Evolutionary conservation across 768 basidiomycete species (phyloP), one percentile per base, ranked within the genome.

Genomic region (Rhodotorula diobovata): DNA sequence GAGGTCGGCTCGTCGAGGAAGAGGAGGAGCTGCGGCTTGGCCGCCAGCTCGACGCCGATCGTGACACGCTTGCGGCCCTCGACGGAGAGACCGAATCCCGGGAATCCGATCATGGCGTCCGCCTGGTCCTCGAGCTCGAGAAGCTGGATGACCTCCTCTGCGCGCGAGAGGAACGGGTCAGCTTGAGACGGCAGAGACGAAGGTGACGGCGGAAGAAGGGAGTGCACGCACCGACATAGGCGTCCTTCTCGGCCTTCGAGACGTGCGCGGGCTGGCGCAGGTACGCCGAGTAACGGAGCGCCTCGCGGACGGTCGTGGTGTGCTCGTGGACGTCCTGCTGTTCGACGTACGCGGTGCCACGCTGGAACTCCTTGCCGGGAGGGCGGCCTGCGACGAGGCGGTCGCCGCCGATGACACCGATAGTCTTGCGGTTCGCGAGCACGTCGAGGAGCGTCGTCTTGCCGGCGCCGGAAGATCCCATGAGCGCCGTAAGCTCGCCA

Each of bases 41-140:
- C 90, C 58, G 90, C 91, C 20, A 94, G 82, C 78, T 93, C 91
- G 41, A 92, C 90, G 37, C 86, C 91, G 70, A 93, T 93, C 0
- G 77, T 74, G n/a, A 62, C 61, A 72, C 67, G 80, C 71, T 76
- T 75, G 11, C 71, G 62, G 46, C 73, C 68, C 57, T 73, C 74
- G 37, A 80, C 77, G 66, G 67, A 70, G 67, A 83, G 78, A 73
- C 82, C 81, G 73, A 74, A 76, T 14, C 77, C 77, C n/a, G 72
- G 70, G 66, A 77, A 74, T 51, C 82, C 82, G 43, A 93, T 89
- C 74, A 93, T 83, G 0, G 90, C 91, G 74, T 93, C 91, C 3
- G 90, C 87, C 3, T 89, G 82, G 78, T 91, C 88, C 76, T 93
- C 90, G 39, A 94, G 83, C 79, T 92, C 92, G 39, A 92, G 84